These are phyloP conservation scores for Populus tremula DNA, from an alignment of 345 rosid genomes.

Conservation along the genomic window DNA sequence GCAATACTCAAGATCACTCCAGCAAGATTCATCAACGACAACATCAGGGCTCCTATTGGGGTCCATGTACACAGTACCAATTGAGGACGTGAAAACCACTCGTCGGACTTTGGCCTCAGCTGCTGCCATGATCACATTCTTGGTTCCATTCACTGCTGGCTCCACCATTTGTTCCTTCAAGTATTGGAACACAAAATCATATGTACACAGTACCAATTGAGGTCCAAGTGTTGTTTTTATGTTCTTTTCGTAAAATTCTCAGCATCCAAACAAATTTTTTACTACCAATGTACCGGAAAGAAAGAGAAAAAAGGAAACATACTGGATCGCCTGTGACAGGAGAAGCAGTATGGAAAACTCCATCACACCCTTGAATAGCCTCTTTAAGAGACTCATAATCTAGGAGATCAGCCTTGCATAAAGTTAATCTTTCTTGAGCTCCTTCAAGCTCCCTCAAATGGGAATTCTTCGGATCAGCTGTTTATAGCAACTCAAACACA, in stretches of 20 bases:
- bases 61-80: constrained; percentile 23
- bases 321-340: constrained; percentile 98
- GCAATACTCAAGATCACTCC: constrained; percentile 98
- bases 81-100: constrained; percentile 90
- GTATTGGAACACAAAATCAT: background rate
- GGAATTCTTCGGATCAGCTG: constrained; percentile 80
- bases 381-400: constrained; percentile 58
- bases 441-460: constrained; percentile 90
- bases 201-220: background rate
- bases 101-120: constrained; percentile 78
- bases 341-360: constrained; percentile 96
- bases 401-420: constrained; percentile 77
- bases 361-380: constrained; percentile 79
- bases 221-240: no score
- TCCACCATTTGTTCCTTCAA: constrained; percentile 91
- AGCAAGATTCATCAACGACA: constrained; percentile 81
- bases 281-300: background rate
- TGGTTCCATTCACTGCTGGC: constrained; percentile 86
- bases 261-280: constrained; percentile 19
- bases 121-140: constrained; percentile 76
- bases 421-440: constrained; percentile 73
- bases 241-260: constrained; percentile 10
- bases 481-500: background rate
- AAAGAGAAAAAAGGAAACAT: constrained; percentile 19
- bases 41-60: constrained; percentile 70